Percentiles rank a stretch among this genome's conserved stretches.
Evolutionary conservation across 108 stramenopile species (phyloP).

Genomic region (Chaetoceros tenuissimus): DNA sequence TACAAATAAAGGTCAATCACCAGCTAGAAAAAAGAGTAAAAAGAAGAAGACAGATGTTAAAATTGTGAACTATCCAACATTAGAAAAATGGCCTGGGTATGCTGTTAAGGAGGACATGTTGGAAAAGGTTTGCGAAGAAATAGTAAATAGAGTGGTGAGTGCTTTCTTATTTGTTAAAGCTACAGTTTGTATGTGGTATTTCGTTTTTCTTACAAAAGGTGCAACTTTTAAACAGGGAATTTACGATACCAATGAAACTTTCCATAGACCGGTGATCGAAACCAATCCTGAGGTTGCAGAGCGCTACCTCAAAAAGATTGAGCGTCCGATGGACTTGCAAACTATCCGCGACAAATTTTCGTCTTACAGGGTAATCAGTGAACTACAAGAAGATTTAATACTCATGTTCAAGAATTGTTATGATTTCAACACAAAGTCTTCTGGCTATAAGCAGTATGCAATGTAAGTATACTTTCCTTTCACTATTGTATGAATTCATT

Average conservation of each 20-base stretch:
- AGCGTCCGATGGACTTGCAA: conserved; percentile 68
- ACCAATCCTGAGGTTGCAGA: conserved; percentile 43
- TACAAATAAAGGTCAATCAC: too few relatives aligned
- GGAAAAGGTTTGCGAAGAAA: conserved; percentile 7
- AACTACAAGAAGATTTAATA: conserved; percentile 63
- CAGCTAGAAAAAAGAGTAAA: conserved; percentile 10
- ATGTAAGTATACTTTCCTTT: conserved; percentile 23
- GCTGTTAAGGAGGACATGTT: neutral
- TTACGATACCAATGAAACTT: conserved; percentile 23
- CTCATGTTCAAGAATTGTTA: conserved; percentile 62
- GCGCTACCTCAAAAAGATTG: conserved; percentile 30
- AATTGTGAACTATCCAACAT: conserved; percentile 3
- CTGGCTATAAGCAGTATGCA: conserved; percentile 23
- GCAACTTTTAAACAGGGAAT: conserved; percentile 12
- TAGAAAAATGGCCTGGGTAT: neutral
- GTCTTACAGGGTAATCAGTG: conserved; percentile 36
- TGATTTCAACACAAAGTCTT: conserved; percentile 42
- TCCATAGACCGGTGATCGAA: conserved; percentile 54
- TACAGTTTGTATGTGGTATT: neutral
- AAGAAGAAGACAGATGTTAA: conserved; percentile 3
- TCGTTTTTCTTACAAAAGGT: neutral
- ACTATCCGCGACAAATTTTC: conserved; percentile 68
- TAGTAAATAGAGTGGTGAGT: conserved; percentile 22
- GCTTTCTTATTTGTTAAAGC: neutral
- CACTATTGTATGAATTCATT: too few relatives aligned